Base-by-base conservation (phyloP, 106 monocot species). In the Platanthera zijinensis region DNA sequence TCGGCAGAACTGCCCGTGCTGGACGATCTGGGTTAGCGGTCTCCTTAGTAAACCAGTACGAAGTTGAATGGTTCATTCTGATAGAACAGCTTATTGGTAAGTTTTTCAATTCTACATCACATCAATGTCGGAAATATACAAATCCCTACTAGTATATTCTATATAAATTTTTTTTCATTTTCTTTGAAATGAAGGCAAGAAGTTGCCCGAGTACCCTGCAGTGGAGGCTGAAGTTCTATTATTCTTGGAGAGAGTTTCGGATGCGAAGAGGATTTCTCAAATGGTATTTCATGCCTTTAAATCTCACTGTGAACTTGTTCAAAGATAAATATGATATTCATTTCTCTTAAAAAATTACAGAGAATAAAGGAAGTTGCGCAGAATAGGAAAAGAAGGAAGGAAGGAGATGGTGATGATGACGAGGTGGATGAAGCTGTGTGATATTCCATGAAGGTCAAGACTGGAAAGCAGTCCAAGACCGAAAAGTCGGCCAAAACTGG, bases 21-120 rank as follows among this genome's bases (percentile, higher is more conserved):
- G 90, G 92, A 17, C 78, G 87, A 32, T 90, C 96, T 76, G 96
- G 93, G 17, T 47, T 90, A 52, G 96, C 96, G 5, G 54, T 93
- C 15, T 89, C 96, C 15, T 77, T 96, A 50, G 92, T 96, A 48
- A 96, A 89, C 71, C 95, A 95, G 79, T 95, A 95, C 21, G 95
- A 95, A 53, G 83, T 88, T 6, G 90, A 86, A 75, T 95, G 88
- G 88, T 95, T 82, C 78, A 52, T 84, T 49, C 86, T 82, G 49
- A 96, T 96, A 48, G 95, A 96, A 79, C 72, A 87, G 69, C 90
- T 89, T 17, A 84, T 96, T 14, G 82, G 92, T 96, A 79, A n/a
- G 82, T 51, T 72, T 22, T 72, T 8, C 7, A 1, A 7, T 66
- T 70, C 10, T 45, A 6, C 39, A 67, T 0, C 66, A 10, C 30